phyloP scores from a whole-genome alignment of 1,284 basidiomycete genomes.

The Anthracocystis setariae region DNA sequence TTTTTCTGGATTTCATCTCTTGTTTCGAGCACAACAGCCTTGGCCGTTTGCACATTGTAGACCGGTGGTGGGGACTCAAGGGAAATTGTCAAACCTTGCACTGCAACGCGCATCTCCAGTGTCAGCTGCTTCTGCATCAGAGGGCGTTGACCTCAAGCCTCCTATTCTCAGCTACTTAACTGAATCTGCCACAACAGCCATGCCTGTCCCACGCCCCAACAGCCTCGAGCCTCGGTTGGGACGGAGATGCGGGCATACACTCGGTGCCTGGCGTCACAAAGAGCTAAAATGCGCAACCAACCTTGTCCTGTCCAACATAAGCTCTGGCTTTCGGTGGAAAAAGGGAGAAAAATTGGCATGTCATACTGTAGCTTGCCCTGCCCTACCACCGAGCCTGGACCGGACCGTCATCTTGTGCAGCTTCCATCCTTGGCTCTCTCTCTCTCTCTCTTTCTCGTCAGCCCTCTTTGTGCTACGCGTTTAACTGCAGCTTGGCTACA shows the following conservation, averaged over 20 bases:
- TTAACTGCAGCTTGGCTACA: constrained; percentile 3
- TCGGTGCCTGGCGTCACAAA: neutral
- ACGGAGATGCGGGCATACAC: neutral
- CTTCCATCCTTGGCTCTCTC: neutral
- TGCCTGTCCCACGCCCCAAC: constrained; percentile 19
- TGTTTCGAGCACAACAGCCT: too few species aligned
- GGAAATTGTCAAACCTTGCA: constrained; percentile 3
- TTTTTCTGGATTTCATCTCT: too few species aligned
- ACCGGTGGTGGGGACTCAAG: constrained; percentile 11
- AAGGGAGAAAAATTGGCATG: too few species aligned
- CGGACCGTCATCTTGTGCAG: constrained; percentile 18
- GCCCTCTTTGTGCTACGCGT: neutral
- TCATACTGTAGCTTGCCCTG: constrained; percentile 14
- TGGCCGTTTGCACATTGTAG: too few species aligned
- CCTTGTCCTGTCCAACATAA: constrained; percentile 6
- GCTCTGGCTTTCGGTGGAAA: constrained; percentile 25
- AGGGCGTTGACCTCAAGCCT: too few species aligned
- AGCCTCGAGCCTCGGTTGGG: neutral
- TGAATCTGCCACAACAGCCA: constrained; percentile 2
- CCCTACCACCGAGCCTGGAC: constrained; percentile 26
- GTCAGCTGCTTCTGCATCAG: neutral
- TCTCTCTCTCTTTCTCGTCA: too few species aligned
- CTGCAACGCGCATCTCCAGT: neutral
- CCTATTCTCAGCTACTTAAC: constrained; percentile 16
- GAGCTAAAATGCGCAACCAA: neutral